Percentiles rank a stretch among this genome's conserved stretches.
These are phyloP conservation scores for Arabidopsis suecica DNA, from an alignment of 345 rosid species.

Conservation along the genomic window DNA sequence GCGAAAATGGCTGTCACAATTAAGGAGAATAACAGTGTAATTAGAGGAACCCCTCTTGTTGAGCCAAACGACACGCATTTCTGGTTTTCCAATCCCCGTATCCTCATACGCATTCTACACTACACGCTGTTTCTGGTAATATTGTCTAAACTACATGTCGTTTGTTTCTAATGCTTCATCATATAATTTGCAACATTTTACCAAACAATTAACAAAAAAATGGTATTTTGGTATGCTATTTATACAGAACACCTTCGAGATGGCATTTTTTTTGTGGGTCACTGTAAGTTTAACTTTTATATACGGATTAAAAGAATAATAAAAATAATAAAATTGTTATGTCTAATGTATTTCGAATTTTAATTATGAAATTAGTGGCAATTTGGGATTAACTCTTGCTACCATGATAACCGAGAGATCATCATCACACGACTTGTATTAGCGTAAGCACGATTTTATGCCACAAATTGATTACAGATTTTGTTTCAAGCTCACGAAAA, in stretches of 20 bases:
- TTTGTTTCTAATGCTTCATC: not conserved
- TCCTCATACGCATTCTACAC: conserved; percentile 55
- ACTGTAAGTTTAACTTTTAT: conserved; percentile 53
- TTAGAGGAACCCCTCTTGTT: conserved; percentile 56
- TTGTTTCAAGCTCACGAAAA: not conserved
- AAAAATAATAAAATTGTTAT: not conserved
- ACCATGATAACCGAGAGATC: conserved; percentile 51
- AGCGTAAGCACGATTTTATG: conserved; percentile 59
- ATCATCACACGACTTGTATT: conserved; percentile 57
- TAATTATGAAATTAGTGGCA: conserved; percentile 50
- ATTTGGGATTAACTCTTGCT: conserved; percentile 66
- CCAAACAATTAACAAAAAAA: not conserved
- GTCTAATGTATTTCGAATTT: not conserved
- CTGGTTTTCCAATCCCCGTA: conserved; percentile 58
- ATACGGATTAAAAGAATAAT: not conserved
- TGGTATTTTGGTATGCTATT: not conserved
- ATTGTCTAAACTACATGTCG: not conserved
- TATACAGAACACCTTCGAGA: conserved; percentile 79
- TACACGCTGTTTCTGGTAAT: conserved; percentile 58
- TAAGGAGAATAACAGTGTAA: conserved; percentile 45
- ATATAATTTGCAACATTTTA: not conserved
- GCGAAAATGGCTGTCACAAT: conserved; percentile 58
- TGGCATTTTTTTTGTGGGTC: conserved; percentile 72
- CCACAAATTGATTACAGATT: not conserved
- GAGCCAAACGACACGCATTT: conserved; percentile 62